Evolutionary conservation across 768 basidiomycete genomes (phyloP).

Genomic region (Imleria badia): DNA sequence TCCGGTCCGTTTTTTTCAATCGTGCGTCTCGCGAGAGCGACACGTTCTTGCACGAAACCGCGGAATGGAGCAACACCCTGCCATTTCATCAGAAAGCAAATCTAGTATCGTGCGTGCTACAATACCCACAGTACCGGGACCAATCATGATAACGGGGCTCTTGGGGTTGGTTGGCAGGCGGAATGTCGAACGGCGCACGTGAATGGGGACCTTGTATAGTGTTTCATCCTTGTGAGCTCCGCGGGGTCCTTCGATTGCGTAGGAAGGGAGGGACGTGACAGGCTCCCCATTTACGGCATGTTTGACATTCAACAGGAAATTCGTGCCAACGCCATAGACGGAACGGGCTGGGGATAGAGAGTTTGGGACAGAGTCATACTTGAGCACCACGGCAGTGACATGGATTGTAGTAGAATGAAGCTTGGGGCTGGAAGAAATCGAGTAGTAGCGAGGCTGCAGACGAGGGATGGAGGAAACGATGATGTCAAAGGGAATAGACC

Average conservation of each 20-base stretch:
- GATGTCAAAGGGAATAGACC: conserved; percentile 96
- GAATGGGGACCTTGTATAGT: conserved; percentile 84
- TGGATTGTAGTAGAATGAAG: conserved; percentile 87
- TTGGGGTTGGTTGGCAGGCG: conserved; percentile 96
- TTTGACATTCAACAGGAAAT: conserved; percentile 94
- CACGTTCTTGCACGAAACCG: conserved; percentile 97
- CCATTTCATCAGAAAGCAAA: conserved; percentile 9
- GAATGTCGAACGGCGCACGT: conserved; percentile 96
- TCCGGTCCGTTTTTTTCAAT: conserved; percentile 95
- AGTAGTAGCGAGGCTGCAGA: conserved; percentile 96
- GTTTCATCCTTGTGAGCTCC: conserved; percentile 73
- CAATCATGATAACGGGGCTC: conserved; percentile 98
- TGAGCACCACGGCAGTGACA: conserved; percentile 92
- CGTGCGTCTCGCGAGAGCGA: conserved; percentile 91
- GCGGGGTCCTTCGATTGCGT: conserved; percentile 89
- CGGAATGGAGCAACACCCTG: conserved; percentile 99
- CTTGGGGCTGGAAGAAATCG: conserved; percentile 97
- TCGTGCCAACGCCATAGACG: conserved; percentile 90
- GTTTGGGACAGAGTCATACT: conserved; percentile 72
- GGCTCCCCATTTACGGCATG: conserved; percentile 63
- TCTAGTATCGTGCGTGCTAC: neutral
- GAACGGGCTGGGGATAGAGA: conserved; percentile 56
- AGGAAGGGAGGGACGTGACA: conserved; percentile 58
- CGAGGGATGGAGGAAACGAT: conserved; percentile 92
- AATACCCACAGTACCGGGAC: conserved; percentile 88